Percentiles rank a stretch among this genome's conserved stretches.
Conservation (phyloP, 345 rosid genomes). For the Fremontodendron californicum region DNA sequence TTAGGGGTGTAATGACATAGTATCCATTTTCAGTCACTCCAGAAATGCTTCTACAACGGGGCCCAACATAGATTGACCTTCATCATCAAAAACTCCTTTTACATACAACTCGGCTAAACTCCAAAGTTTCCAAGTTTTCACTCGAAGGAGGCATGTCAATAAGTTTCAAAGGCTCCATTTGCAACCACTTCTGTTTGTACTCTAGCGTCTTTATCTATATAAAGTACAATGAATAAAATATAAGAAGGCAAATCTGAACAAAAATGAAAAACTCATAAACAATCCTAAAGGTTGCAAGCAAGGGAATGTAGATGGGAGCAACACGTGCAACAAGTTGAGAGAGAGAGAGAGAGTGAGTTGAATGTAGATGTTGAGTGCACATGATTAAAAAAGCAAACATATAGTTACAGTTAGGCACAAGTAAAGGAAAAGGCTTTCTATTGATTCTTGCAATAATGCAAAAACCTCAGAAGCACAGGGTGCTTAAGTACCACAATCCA, state of each 20-base stretch:
- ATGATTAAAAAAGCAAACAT: not conserved
- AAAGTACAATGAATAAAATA: constrained; percentile 1
- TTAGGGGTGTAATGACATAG: constrained; percentile 70
- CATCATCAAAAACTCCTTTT: constrained; percentile 72
- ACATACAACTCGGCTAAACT: constrained; percentile 71
- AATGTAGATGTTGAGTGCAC: not conserved
- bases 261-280: not conserved
- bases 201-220: constrained; percentile 72
- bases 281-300: not conserved
- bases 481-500: not conserved
- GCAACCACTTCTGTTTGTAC: constrained; percentile 58
- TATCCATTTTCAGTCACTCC: constrained; percentile 93
- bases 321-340: not conserved
- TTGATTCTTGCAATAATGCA: not conserved
- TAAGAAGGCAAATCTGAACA: not conserved
- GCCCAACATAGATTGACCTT: constrained; percentile 75
- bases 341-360: not conserved
- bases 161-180: constrained; percentile 68
- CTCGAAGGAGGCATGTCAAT: constrained; percentile 37
- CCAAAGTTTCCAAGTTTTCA: constrained; percentile 46
- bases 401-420: not conserved
- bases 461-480: not conserved
- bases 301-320: not conserved
- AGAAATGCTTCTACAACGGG: constrained; percentile 88
- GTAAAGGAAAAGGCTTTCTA: not conserved